These are phyloP conservation scores for Xylariaceae sp. DNA, from an alignment of 2,329 filamentous ascomycete genomes.

Conservation along the genomic window DNA sequence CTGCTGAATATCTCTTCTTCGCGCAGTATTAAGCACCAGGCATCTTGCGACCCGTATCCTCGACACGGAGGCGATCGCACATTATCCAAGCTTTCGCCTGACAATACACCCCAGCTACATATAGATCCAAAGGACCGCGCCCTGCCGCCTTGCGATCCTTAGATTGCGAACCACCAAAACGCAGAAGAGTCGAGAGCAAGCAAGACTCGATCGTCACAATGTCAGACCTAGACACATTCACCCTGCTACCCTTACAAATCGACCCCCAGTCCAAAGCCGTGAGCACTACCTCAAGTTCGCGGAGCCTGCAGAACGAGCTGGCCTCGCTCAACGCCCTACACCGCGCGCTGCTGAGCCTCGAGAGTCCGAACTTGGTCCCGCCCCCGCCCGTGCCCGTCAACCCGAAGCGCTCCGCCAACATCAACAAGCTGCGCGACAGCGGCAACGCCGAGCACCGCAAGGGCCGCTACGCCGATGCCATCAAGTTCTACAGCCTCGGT, in stretches of 20 bases:
- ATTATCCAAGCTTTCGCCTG: no score
- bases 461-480: conserved; percentile 73
- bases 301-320: conserved; percentile 67
- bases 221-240: conserved; percentile 60
- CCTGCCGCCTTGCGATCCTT: no score
- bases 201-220: no score
- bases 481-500: conserved; percentile 82
- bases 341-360: conserved; percentile 71
- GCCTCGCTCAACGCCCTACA: conserved; percentile 79
- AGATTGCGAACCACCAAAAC: no score
- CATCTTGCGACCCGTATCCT: no score
- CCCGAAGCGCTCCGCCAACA: conserved; percentile 86
- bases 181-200: no score
- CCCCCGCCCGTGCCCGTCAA: conserved; percentile 90
- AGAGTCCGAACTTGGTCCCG: conserved; percentile 68
- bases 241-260: conserved; percentile 79
- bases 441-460: conserved; percentile 87
- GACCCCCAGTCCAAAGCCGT: conserved; percentile 84
- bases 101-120: no score
- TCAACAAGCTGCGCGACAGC: conserved; percentile 87
- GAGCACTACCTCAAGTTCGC: conserved; percentile 51
- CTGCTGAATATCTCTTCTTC: no score
- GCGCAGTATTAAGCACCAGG: no score
- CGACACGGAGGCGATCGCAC: no score
- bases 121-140: no score